Conservation (phyloP, 2,329 filamentous ascomycete species). For the Colletotrichum cuscutae region DNA sequence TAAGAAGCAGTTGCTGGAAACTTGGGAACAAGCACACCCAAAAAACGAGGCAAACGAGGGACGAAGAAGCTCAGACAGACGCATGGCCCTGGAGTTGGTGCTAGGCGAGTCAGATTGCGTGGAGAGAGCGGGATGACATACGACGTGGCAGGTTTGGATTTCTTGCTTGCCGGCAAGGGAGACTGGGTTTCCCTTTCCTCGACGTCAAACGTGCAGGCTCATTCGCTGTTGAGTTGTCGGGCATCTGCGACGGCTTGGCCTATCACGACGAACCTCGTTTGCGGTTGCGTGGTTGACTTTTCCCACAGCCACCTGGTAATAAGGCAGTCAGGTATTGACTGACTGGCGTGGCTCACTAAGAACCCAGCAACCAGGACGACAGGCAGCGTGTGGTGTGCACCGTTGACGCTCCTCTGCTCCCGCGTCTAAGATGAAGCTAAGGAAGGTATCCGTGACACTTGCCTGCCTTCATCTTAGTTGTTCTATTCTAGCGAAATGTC, state of each 20-base stretch:
- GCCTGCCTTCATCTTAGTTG: background rate
- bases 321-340: background rate
- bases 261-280: conserved; percentile 22
- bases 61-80: conserved; percentile 11
- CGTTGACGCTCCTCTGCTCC: background rate
- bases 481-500: background rate
- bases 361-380: background rate
- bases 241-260: conserved; percentile 9
- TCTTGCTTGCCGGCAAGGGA: conserved; percentile 9
- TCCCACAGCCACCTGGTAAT: conserved; percentile 17
- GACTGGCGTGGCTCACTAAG: background rate
- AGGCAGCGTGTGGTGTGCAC: background rate
- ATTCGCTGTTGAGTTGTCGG: conserved; percentile 19
- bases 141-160: conserved; percentile 34
- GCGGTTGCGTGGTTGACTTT: conserved; percentile 10
- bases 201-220: conserved; percentile 21
- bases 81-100: conserved; percentile 8
- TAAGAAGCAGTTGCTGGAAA: too few relatives aligned
- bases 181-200: conserved; percentile 27
- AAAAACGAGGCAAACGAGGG: conserved; percentile 4
- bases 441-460: background rate
- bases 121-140: conserved; percentile 33
- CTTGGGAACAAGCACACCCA: background rate
- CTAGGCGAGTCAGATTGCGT: conserved; percentile 31
- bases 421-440: background rate